Base-by-base conservation (phyloP, 2,329 filamentous ascomycete species). In the Ophiostoma sp. region DNA sequence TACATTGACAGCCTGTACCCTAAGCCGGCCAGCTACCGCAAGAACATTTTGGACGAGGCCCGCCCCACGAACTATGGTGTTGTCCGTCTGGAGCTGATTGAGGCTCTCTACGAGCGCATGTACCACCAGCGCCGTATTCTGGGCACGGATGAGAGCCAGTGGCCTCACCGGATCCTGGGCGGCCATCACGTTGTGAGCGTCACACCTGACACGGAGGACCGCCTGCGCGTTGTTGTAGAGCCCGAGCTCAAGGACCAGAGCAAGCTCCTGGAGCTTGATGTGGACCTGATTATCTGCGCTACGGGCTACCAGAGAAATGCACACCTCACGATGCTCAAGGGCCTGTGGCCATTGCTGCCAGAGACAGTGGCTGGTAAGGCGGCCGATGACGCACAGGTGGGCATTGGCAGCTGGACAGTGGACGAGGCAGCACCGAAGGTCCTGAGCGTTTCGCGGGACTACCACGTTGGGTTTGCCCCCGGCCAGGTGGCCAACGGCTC, bases 61-160 rank as follows among this genome's bases (percentile, higher is more conserved):
- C 89, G 90, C 70, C 88, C 87, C 42, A 98, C 94, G 70, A 98
- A 98, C 81, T 98, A 98, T 77, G 91, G 92, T 66, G 94, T 98
- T 4, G 94, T 99, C 3, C 88, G 94, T 7, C 85, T 97, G n/a
- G 87, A 92, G 72, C 85, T 98, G 66, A 91, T 98, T 69, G 94
- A 98, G 78, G 86, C 89, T 69, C 85, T 98, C 42, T 98, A 96
- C 78, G 88, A 94, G 78, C 86, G 86, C 68, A 88, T 97, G 80
- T 98, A 98, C 79, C 85, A 92, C 68, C 94, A 98, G 79, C 87
- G 88, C 65, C 84, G 96, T 67, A 82, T 85, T 64, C 82, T 92
- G 44, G 85, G 86, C 68, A 79, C 83, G 18, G 87, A 93, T 70
- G 88, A 93, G 77, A 82, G 80, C 41, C 81, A 84, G 69, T 97